Percentiles rank a stretch among this genome's conserved stretches.
phyloP scores from a whole-genome alignment of 352 stramenopile genomes.

The Globisporangium splendens region DNA sequence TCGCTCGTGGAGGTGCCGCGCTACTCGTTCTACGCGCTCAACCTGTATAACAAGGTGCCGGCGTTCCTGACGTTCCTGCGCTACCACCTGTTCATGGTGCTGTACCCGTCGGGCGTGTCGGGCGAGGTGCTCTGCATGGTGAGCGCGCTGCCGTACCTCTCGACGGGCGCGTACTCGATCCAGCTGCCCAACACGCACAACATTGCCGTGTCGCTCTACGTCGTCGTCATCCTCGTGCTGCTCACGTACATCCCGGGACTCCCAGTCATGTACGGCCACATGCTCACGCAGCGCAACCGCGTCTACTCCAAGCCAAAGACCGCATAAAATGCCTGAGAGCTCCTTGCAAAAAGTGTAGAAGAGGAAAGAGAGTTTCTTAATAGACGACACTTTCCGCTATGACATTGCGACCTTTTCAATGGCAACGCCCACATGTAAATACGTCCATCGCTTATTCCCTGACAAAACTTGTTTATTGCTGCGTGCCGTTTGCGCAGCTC shows the following conservation, averaged over 20 bases:
- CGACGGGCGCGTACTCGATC: slow-evolving; percentile 63
- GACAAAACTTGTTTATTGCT: slow-evolving; percentile 7
- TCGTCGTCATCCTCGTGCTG: slow-evolving; percentile 64
- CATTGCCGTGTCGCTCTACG: slow-evolving; percentile 68
- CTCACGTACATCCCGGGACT: slow-evolving; percentile 74
- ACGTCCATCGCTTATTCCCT: neutral
- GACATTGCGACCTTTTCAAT: neutral
- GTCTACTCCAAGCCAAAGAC: slow-evolving; percentile 80
- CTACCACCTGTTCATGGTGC: slow-evolving; percentile 97
- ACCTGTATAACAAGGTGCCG: slow-evolving; percentile 92
- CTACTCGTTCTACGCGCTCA: slow-evolving; percentile 98
- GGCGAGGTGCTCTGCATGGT: slow-evolving; percentile 85
- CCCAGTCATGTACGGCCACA: slow-evolving; percentile 84
- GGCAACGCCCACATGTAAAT: slow-evolving; percentile 1
- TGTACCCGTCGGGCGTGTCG: slow-evolving; percentile 97
- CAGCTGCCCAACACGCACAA: slow-evolving; percentile 77
- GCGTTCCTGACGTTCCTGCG: slow-evolving; percentile 96
- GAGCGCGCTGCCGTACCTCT: slow-evolving; percentile 53
- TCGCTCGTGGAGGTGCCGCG: slow-evolving; percentile 90
- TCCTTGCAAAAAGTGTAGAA: too few species aligned
- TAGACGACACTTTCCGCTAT: neutral
- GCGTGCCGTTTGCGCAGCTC: neutral
- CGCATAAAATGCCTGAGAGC: slow-evolving; percentile 30
- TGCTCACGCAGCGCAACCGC: slow-evolving; percentile 81
- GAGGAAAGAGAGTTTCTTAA: too few species aligned